Evolutionary conservation across 1,284 basidiomycete species (phyloP).

Genomic region (Ganoderma multipileum): DNA sequence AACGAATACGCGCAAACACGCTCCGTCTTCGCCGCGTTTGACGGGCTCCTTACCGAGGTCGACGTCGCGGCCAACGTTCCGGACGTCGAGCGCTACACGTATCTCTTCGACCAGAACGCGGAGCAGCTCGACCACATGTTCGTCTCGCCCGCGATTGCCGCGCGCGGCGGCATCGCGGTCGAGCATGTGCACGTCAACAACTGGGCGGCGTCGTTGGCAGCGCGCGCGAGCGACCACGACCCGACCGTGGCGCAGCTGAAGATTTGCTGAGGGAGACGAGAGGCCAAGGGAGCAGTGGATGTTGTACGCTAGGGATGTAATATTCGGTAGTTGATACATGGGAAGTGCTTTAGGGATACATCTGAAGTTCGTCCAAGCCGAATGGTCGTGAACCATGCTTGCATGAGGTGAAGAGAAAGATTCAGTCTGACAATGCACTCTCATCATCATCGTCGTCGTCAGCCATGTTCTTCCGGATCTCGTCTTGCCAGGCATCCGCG

Average conservation of each 20-base stretch:
- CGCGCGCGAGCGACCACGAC: slow-evolving; percentile 64
- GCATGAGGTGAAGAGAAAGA: not conserved
- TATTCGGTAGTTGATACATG: slow-evolving; percentile 10
- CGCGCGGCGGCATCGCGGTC: slow-evolving; percentile 47
- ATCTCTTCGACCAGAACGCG: slow-evolving; percentile 64
- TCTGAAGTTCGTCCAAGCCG: not conserved
- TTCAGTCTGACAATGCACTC: not conserved
- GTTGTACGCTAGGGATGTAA: not conserved
- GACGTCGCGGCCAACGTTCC: slow-evolving; percentile 56
- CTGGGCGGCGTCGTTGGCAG: slow-evolving; percentile 52
- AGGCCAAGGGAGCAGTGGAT: not conserved
- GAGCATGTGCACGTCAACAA: slow-evolving; percentile 70
- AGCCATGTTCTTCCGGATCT: slow-evolving; percentile 51
- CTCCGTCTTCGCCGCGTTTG: slow-evolving; percentile 57
- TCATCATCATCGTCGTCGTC: slow-evolving; percentile 35
- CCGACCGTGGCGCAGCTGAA: slow-evolving; percentile 58
- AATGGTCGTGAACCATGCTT: not conserved
- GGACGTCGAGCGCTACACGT: slow-evolving; percentile 63
- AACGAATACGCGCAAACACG: slow-evolving; percentile 65
- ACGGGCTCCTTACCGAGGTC: slow-evolving; percentile 51
- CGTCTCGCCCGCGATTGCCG: slow-evolving; percentile 54
- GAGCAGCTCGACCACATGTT: slow-evolving; percentile 68
- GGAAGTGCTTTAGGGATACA: slow-evolving; percentile 1
- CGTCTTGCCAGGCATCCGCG: slow-evolving; percentile 67
- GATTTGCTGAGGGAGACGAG: slow-evolving; percentile 45